A percentile compares a stretch with the other conserved stretches of the same genome.
Evolutionary conservation across 345 rosid species (phyloP).

Genomic region (Brassica carinata): DNA sequence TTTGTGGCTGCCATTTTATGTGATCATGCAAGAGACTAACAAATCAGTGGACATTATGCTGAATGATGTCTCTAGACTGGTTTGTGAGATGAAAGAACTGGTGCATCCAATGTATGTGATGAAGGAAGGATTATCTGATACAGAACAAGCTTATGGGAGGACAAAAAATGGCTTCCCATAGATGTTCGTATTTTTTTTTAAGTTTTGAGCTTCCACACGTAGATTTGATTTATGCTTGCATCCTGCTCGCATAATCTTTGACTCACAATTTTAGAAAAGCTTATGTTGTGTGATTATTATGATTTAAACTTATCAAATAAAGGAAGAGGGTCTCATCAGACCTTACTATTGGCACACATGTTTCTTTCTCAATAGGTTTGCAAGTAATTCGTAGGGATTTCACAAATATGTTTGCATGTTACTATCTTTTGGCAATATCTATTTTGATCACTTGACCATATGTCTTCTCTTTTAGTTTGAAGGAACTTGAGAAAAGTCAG

Average conservation of each 20-base stretch:
- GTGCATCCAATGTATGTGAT: too few species aligned
- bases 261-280: not conserved
- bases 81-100: too few species aligned
- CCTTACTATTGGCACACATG: not conserved
- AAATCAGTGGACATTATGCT: conserved; percentile 83
- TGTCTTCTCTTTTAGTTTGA: not conserved
- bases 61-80: conserved; percentile 79
- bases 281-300: not conserved
- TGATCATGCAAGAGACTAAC: conserved; percentile 33
- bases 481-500: not conserved
- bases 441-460: not conserved
- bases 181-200: too few species aligned
- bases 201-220: too few species aligned
- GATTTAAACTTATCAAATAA: not conserved
- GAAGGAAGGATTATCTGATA: too few species aligned
- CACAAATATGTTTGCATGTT: not conserved
- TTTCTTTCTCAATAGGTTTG: not conserved
- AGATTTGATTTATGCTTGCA: too few species aligned
- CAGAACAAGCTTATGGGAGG: too few species aligned
- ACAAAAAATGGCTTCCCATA: too few species aligned
- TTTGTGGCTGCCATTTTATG: conserved; percentile 25
- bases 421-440: not conserved
- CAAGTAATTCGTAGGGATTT: not conserved
- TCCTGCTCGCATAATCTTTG: not conserved
- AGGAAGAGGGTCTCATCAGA: not conserved